Percentiles rank a stretch among this genome's conserved stretches.
These are phyloP conservation scores for Maudiozyma pseudohumilis DNA, from an alignment of 805 yeast genomes.

Conservation along the genomic window DNA sequence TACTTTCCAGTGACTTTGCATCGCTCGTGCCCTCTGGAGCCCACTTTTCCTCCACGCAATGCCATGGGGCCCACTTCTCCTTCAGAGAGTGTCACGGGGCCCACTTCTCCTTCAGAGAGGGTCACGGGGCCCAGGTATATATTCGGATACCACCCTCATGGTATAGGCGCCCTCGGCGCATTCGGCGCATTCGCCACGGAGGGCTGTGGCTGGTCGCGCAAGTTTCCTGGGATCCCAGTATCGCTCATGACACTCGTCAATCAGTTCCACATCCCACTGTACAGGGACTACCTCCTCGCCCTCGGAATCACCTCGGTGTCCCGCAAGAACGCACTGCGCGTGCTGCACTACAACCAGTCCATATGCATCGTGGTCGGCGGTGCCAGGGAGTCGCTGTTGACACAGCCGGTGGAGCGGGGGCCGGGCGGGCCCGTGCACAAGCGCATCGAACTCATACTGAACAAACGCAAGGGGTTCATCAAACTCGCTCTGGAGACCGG, in stretches of 20 bases:
- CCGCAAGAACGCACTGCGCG: constrained; percentile 54
- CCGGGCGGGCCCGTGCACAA: constrained; percentile 36
- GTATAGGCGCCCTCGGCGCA: constrained; percentile 86
- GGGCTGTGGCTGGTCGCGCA: constrained; percentile 55
- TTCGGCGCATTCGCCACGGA: constrained; percentile 79
- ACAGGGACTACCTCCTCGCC: constrained; percentile 73
- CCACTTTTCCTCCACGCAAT: constrained; percentile 65
- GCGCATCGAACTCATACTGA: constrained; percentile 54
- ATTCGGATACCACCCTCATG: constrained; percentile 95
- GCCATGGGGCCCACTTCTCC: no score
- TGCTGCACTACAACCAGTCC: constrained; percentile 57
- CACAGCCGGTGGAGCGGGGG: constrained; percentile 32
- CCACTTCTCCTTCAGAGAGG: no score
- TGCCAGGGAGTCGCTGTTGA: constrained; percentile 77
- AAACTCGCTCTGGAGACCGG: constrained; percentile 76
- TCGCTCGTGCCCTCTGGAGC: constrained; percentile 59
- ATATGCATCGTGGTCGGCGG: constrained; percentile 93
- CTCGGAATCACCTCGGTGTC: constrained; percentile 83
- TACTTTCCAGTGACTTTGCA: constrained; percentile 75
- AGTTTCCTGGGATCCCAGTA: constrained; percentile 77
- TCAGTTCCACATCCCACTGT: constrained; percentile 76
- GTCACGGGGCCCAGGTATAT: constrained; percentile 40
- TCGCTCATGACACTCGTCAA: constrained; percentile 72
- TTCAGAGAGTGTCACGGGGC: no score
- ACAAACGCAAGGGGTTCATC: constrained; percentile 79